Evolutionary conservation across 164 flowering plant genomes (phyloP).

Genomic region (Dillenia suffruticosa): DNA sequence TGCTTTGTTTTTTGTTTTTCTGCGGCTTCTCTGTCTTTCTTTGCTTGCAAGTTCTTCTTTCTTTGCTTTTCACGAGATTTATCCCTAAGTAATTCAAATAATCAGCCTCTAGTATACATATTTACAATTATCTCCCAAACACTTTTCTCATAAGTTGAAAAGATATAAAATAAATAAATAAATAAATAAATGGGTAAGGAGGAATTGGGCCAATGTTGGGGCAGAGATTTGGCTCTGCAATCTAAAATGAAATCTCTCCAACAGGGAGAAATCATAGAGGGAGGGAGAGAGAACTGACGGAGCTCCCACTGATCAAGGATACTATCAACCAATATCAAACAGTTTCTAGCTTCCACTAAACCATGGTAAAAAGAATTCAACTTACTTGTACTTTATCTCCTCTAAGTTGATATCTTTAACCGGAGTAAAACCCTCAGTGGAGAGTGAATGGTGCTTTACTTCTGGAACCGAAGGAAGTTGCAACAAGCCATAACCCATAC

Average conservation of each 20-base stretch:
- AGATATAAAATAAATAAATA: too few species aligned
- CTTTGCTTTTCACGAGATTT: constrained; percentile 90
- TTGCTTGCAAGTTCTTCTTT: constrained; percentile 63
- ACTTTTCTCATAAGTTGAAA: too few species aligned
- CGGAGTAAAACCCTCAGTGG: constrained; percentile 66
- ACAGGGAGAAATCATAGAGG: too few species aligned
- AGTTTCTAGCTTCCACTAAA: too few species aligned
- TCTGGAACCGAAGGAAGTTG: constrained; percentile 87
- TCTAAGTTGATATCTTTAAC: constrained; percentile 59
- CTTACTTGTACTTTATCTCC: constrained; percentile 87
- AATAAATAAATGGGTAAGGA: too few species aligned
- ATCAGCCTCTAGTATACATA: background rate
- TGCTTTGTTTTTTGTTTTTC: constrained; percentile 27
- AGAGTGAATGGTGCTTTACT: constrained; percentile 66
- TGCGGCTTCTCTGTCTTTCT: constrained; percentile 27
- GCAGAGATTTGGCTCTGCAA: too few species aligned
- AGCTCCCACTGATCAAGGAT: too few species aligned
- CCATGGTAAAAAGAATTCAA: background rate
- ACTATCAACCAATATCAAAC: too few species aligned
- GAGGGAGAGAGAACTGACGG: too few species aligned
- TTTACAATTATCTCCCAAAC: too few species aligned
- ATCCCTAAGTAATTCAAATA: constrained; percentile 42
- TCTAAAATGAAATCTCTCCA: too few species aligned
- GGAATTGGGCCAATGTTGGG: too few species aligned
- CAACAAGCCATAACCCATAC: constrained; percentile 88